These are phyloP conservation scores for Melampsora larici-populina DNA, from an alignment of 1,284 basidiomycete species.

Conservation along the genomic window DNA sequence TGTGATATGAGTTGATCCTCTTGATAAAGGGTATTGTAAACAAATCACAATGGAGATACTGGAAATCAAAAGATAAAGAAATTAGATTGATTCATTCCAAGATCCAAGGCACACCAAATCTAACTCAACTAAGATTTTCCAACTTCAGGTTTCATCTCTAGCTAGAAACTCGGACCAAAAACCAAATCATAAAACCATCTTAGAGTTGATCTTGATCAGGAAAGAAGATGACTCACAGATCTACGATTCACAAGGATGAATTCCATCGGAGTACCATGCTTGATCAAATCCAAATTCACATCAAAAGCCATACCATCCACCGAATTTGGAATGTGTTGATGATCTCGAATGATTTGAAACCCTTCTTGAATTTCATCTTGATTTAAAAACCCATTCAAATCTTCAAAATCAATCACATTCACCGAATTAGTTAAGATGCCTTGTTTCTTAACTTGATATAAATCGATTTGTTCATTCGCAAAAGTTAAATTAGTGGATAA, in stretches of 20 bases:
- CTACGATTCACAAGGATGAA: conserved; percentile 22
- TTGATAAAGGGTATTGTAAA: too few species aligned
- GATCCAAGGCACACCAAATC: too few species aligned
- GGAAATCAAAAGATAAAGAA: too few species aligned
- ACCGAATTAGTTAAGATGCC: conserved; percentile 26
- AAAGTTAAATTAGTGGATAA: conserved; percentile 26
- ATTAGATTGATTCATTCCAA: too few species aligned
- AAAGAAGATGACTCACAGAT: conserved; percentile 4
- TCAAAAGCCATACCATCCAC: conserved; percentile 1
- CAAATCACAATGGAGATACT: too few species aligned
- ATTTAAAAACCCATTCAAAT: conserved; percentile 14
- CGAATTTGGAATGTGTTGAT: neutral
- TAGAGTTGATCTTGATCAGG: too few species aligned
- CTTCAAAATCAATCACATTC: conserved; percentile 24
- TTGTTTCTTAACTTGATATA: conserved; percentile 7
- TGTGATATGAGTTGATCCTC: too few species aligned
- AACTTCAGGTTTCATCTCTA: too few species aligned
- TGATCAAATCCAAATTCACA: too few species aligned
- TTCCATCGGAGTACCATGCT: conserved; percentile 23
- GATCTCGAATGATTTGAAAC: conserved; percentile 2
- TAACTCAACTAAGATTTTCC: too few species aligned
- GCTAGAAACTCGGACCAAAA: too few species aligned
- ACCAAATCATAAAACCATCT: too few species aligned
- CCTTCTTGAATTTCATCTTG: conserved; percentile 29
- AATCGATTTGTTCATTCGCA: conserved; percentile 14